phyloP scores from a whole-genome alignment of 2,329 filamentous ascomycete genomes.

The Coleophoma cylindrospora region DNA sequence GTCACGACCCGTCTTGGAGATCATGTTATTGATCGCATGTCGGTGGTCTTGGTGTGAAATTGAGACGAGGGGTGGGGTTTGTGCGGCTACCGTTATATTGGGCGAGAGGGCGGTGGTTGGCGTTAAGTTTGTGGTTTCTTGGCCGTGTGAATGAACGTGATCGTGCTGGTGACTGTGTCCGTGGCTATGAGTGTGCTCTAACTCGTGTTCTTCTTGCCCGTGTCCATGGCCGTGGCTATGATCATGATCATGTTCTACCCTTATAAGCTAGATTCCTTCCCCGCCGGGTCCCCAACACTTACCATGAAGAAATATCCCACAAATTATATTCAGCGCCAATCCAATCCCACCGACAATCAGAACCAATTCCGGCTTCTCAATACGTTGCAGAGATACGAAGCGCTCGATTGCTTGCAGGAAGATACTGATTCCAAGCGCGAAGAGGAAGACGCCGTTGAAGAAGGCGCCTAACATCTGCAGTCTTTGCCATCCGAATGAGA shows the following conservation, averaged over 20 bases:
- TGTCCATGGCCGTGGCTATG: slow-evolving; percentile 13
- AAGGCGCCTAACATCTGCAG: slow-evolving; percentile 71
- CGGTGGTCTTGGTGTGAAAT: slow-evolving; percentile 42
- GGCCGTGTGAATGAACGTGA: slow-evolving; percentile 1
- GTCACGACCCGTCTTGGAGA: slow-evolving; percentile 40
- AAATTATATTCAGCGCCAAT: slow-evolving; percentile 62
- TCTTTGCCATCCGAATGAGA: slow-evolving; percentile 74
- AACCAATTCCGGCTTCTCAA: slow-evolving; percentile 61
- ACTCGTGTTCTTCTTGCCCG: slow-evolving; percentile 6
- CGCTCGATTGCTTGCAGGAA: slow-evolving; percentile 69
- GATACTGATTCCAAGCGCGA: slow-evolving; percentile 68
- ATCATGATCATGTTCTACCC: slow-evolving; percentile 20
- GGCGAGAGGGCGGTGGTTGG: not conserved
- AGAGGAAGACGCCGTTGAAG: slow-evolving; percentile 73
- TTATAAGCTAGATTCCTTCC: too few species aligned
- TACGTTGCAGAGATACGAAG: slow-evolving; percentile 54
- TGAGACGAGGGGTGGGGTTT: not conserved
- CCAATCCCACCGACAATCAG: slow-evolving; percentile 67
- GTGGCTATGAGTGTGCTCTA: not conserved
- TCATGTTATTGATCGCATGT: slow-evolving; percentile 30
- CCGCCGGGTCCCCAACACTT: slow-evolving; percentile 3
- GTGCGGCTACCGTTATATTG: not conserved
- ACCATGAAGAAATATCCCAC: slow-evolving; percentile 62
- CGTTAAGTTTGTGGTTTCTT: not conserved
- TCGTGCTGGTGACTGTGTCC: not conserved